These are phyloP conservation scores for Andrographis paniculata DNA, from an alignment of 305 asterid species.

Conservation along the genomic window DNA sequence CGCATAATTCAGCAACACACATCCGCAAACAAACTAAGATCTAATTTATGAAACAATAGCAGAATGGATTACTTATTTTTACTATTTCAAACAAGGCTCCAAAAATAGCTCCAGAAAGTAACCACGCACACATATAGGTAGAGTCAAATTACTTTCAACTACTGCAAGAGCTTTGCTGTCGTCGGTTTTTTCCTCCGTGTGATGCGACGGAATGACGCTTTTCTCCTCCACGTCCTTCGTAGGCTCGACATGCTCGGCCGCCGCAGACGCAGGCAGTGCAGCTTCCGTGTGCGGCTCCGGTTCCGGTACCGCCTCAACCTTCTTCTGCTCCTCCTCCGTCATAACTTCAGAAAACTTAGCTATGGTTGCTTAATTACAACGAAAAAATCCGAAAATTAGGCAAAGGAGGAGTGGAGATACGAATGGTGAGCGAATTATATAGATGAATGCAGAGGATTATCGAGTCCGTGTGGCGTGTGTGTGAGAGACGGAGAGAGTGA, in stretches of 20 bases:
- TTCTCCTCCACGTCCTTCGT: conserved; percentile 48
- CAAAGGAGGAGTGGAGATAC: not conserved
- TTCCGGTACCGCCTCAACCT: conserved; percentile 25
- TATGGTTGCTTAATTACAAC: conserved; percentile 1
- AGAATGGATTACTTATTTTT: too few relatives aligned
- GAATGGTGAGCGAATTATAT: not conserved
- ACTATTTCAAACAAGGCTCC: too few relatives aligned
- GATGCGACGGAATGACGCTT: conserved; percentile 25
- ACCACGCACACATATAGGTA: not conserved
- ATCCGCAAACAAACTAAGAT: too few relatives aligned
- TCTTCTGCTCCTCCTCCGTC: conserved; percentile 44
- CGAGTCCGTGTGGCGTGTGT: conserved; percentile 7
- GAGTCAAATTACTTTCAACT: conserved; percentile 30
- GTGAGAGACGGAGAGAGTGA: conserved; percentile 11
- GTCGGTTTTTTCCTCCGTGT: conserved; percentile 29
- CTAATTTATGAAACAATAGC: too few relatives aligned
- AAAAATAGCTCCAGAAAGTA: too few relatives aligned
- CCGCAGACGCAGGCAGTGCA: conserved; percentile 17
- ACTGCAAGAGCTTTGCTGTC: conserved; percentile 40
- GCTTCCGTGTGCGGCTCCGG: conserved; percentile 21
- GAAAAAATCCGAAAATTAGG: not conserved
- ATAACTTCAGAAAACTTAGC: conserved; percentile 26
- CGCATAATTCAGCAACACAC: too few relatives aligned
- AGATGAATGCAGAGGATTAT: conserved; percentile 5
- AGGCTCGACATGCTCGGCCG: conserved; percentile 21